These are phyloP conservation scores for Penicillium sp. DNA, from an alignment of 2,329 filamentous ascomycete species.

Conservation along the genomic window DNA sequence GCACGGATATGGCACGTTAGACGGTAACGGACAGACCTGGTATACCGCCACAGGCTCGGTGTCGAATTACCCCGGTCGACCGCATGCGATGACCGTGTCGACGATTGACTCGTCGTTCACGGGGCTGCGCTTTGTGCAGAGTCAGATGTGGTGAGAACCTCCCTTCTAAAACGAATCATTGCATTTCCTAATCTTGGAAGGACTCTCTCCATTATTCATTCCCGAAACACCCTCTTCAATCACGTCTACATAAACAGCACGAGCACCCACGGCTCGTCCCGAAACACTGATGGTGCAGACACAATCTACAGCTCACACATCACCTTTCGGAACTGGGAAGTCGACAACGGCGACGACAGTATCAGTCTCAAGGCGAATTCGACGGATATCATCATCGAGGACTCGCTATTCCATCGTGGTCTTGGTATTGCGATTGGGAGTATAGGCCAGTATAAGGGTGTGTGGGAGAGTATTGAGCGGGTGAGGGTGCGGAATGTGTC, in stretches of 20 bases:
- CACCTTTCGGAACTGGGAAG: conserved; percentile 52
- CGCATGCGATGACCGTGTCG: conserved; percentile 30
- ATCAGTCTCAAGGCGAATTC: conserved; percentile 59
- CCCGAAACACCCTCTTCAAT: conserved; percentile 49
- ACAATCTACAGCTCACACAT: conserved; percentile 57
- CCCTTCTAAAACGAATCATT: neutral
- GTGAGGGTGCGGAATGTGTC: conserved; percentile 52
- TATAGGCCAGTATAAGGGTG: conserved; percentile 56
- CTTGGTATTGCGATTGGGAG: conserved; percentile 59
- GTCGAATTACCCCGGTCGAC: conserved; percentile 35
- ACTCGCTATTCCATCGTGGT: conserved; percentile 53
- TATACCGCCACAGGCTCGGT: conserved; percentile 32
- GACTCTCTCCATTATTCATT: conserved; percentile 57
- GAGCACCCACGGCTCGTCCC: conserved; percentile 8
- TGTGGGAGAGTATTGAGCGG: conserved; percentile 53
- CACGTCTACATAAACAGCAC: conserved; percentile 57
- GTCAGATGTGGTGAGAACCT: conserved; percentile 57
- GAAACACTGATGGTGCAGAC: conserved; percentile 55
- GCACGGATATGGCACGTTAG: conserved; percentile 50
- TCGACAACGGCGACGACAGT: conserved; percentile 57
- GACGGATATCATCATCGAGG: conserved; percentile 55
- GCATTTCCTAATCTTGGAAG: conserved; percentile 2
- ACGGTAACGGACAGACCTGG: conserved; percentile 51
- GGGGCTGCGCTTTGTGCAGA: conserved; percentile 44
- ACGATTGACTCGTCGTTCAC: conserved; percentile 20